Evolutionary conservation across 306 rosid genomes (phyloP), one percentile per base, ranked within the genome.

Genomic region (Cicer pinnatifidum): DNA sequence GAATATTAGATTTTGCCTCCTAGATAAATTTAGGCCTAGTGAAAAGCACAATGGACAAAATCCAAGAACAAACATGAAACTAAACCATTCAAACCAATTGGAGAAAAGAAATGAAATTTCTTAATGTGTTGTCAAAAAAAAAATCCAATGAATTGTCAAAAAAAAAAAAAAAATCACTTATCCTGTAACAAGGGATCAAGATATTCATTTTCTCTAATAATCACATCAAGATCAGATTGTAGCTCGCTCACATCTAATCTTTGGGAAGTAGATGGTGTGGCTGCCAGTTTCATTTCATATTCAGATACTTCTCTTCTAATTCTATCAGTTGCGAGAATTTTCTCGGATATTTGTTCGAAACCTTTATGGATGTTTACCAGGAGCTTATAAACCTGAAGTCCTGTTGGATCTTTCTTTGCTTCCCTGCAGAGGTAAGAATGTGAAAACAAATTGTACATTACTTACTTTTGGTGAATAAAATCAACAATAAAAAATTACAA

Each of bases 271-370:
- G 90, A 79, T 43, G 90, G 81, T 20, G 70, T 83, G 50, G 90
- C 74, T 9, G 88, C 84, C 37, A 88, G 76, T 89, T 91, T 94
- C 90, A 63, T 90, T 83, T 94, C 97, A 61, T 83, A 88, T 39
- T 87, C 97, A 7, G 82, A 84, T n/a, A 80, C 71, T 72, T 91
- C 96, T 86, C 95, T 87, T 62, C 75, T 85, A 17, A 85, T 64
- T 82, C 97, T 88, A 85, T 94, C 91, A 12, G 90, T 79, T 56
- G 89, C 91, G 57, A 91, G 47, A 59, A 90, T 86, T 62, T 88
- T 90, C 78, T 91, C 91, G 19, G 90, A 84, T 67, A 91, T 87
- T 75, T 88, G 92, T 82, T 86, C 96, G 1, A 91, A 94, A 69
- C 85, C 56, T 74, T 88, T 82, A 11, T 91, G 99, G 83, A 94